Conservation (phyloP, 148 eudicot species). For the Arbutus unedo region DNA sequence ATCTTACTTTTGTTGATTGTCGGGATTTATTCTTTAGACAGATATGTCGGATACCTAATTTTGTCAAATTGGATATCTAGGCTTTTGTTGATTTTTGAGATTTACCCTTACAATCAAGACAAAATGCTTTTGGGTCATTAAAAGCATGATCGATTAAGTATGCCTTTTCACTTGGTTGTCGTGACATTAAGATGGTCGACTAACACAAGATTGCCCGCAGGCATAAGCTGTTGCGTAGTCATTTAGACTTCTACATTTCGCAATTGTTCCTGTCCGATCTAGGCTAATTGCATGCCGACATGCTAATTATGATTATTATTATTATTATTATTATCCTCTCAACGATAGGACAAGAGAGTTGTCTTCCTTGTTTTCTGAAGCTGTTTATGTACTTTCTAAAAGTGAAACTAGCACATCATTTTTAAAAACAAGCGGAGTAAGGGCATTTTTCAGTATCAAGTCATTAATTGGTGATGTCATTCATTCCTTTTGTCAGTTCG, state of each 20-base stretch:
- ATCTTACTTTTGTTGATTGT: neutral
- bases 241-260: neutral
- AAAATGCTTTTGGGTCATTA: neutral
- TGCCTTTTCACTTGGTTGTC: neutral
- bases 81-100: neutral
- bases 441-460: neutral
- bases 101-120: neutral
- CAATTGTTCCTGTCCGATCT: neutral
- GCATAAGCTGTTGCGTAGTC: neutral
- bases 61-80: neutral
- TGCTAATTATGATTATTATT: neutral
- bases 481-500: neutral
- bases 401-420: neutral
- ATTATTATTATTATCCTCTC: neutral
- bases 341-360: neutral
- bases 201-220: neutral
- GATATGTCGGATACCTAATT: neutral
- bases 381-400: slow-evolving; percentile 2
- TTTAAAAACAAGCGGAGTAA: neutral
- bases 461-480: neutral
- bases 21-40: neutral
- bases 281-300: neutral
- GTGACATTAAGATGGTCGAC: neutral
- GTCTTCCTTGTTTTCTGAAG: neutral
- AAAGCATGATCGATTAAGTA: neutral